These are phyloP conservation scores for Babesia gibsoni DNA, from an alignment of 169 alveolate genomes.

Conservation along the genomic window DNA sequence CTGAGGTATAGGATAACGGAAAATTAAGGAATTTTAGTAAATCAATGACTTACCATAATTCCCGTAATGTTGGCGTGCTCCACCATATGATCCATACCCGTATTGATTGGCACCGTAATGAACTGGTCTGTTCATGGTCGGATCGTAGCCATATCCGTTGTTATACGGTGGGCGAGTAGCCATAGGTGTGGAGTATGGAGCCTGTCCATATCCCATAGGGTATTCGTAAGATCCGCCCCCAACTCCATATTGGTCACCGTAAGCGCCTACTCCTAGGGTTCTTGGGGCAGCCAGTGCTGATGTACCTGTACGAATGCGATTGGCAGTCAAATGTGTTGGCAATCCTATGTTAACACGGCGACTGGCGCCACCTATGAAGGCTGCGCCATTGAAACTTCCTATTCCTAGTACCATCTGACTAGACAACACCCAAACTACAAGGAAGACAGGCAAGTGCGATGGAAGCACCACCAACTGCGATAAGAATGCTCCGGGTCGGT, in stretches of 20 bases:
- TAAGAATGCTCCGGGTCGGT: neutral
- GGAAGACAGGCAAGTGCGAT: neutral
- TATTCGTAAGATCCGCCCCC: constrained; percentile 22
- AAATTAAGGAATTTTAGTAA: too few species aligned
- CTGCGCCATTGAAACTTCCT: constrained; percentile 27
- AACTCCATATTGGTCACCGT: constrained; percentile 18
- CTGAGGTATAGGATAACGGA: too few species aligned
- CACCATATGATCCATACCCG: constrained; percentile 18
- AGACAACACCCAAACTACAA: neutral
- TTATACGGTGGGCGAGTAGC: neutral
- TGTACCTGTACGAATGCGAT: neutral
- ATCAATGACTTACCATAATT: constrained; percentile 12
- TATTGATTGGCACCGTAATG: constrained; percentile 2
- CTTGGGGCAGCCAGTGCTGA: neutral
- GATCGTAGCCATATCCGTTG: neutral
- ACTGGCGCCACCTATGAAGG: constrained; percentile 21
- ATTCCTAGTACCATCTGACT: constrained; percentile 35
- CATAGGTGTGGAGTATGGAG: constrained; percentile 7
- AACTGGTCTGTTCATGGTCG: neutral
- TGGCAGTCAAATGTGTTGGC: neutral
- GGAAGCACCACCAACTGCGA: neutral
- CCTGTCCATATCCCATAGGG: constrained; percentile 16
- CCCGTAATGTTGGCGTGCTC: constrained; percentile 13
- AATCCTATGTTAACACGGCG: neutral
- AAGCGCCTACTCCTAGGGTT: neutral